phyloP scores from a whole-genome alignment of 108 stramenopile genomes.

The Nitzschia inconspicua region DNA sequence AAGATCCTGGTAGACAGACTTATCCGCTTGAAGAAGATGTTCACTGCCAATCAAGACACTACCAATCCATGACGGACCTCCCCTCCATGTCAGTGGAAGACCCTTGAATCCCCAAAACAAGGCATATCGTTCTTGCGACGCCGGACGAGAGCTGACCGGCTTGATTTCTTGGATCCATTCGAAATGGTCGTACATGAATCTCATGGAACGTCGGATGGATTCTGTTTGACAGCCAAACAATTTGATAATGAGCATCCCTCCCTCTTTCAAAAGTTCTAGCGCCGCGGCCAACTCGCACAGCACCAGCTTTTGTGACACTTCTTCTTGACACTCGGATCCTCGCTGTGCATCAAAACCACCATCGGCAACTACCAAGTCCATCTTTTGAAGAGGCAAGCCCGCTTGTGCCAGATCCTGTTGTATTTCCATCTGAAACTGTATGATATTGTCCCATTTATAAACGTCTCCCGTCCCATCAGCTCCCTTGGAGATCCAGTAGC shows the following conservation, averaged over 20 bases:
- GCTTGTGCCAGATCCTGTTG: conserved; percentile 16
- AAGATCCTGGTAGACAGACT: neutral
- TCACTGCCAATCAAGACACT: conserved; percentile 41
- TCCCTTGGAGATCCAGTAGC: conserved; percentile 58
- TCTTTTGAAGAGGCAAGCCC: conserved; percentile 10
- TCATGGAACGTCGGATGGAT: conserved; percentile 36
- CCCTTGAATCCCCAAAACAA: conserved; percentile 61
- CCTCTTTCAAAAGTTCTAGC: conserved; percentile 44
- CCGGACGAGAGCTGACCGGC: conserved; percentile 81
- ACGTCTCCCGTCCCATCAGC: conserved; percentile 79
- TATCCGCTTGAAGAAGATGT: conserved; percentile 17
- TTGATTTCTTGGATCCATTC: conserved; percentile 53
- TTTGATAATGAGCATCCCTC: conserved; percentile 69
- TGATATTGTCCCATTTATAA: conserved; percentile 81
- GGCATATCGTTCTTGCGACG: conserved; percentile 83
- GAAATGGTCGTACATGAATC: conserved; percentile 46
- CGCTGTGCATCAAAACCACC: conserved; percentile 90
- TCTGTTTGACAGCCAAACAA: conserved; percentile 75
- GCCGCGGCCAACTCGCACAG: conserved; percentile 77
- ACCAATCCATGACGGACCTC: conserved; percentile 48
- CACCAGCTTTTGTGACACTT: conserved; percentile 60
- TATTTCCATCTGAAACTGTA: conserved; percentile 35
- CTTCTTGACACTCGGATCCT: conserved; percentile 75
- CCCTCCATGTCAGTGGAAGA: conserved; percentile 35
- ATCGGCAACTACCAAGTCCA: conserved; percentile 80